phyloP scores from a whole-genome alignment of 1,284 basidiomycete genomes.

The Malassezia yamatoensis region DNA sequence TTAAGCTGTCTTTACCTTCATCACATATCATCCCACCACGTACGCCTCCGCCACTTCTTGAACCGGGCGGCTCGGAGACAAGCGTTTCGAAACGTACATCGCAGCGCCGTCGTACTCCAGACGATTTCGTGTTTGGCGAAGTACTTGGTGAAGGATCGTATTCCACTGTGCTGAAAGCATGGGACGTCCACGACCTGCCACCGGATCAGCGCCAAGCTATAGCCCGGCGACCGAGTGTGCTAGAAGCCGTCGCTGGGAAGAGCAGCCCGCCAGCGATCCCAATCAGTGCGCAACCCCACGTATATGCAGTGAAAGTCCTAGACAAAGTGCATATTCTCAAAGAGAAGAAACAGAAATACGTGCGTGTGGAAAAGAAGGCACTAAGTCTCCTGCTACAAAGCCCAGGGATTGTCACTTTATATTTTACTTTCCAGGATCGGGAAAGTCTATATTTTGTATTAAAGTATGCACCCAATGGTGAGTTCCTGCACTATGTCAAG shows the following conservation, averaged over 20 bases:
- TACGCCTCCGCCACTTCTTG: not conserved
- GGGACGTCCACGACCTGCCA: constrained; percentile 30
- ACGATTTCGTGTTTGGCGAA: constrained; percentile 46
- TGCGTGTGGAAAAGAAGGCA: constrained; percentile 44
- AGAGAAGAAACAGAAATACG: constrained; percentile 47
- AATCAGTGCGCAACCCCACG: constrained; percentile 20
- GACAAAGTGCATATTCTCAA: constrained; percentile 48
- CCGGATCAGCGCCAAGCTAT: constrained; percentile 1
- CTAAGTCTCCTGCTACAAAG: constrained; percentile 38
- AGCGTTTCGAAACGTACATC: not conserved
- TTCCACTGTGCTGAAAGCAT: constrained; percentile 44
- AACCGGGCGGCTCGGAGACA: not conserved
- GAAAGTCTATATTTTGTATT: constrained; percentile 46
- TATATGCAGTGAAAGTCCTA: constrained; percentile 44
- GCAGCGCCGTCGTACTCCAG: constrained; percentile 19
- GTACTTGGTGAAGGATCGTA: constrained; percentile 45
- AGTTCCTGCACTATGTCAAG: constrained; percentile 38
- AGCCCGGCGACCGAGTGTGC: not conserved
- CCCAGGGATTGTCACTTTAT: constrained; percentile 42
- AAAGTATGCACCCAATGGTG: constrained; percentile 43
- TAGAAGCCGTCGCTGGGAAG: constrained; percentile 9
- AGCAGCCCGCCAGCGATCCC: not conserved
- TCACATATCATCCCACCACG: no score
- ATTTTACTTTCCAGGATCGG: constrained; percentile 46
- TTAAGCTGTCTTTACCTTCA: not conserved